These are phyloP conservation scores for Chrysoporthe cubensis DNA, from an alignment of 2,329 filamentous ascomycete species.

Conservation along the genomic window DNA sequence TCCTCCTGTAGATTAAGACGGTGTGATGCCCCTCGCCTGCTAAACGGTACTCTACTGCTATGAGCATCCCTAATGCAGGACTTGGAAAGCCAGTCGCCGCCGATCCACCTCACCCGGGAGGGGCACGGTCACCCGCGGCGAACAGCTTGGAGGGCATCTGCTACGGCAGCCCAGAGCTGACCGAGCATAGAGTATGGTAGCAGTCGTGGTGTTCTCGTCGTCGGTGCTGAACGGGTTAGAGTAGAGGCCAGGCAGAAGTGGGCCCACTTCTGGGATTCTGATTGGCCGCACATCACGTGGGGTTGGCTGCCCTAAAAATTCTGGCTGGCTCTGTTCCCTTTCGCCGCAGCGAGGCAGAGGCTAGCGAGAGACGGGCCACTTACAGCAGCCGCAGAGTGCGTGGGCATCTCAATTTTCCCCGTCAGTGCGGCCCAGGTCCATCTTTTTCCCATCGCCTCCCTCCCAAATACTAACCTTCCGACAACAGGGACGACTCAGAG, in stretches of 20 bases:
- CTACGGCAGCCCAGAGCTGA: no score
- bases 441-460: slow-evolving; percentile 20
- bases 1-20: neutral
- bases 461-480: slow-evolving; percentile 28
- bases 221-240: no score
- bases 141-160: no score
- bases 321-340: slow-evolving; percentile 7
- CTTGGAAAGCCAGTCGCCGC: neutral
- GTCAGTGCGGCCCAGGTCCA: slow-evolving; percentile 6
- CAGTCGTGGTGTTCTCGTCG: no score
- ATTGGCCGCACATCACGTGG: slow-evolving; percentile 16
- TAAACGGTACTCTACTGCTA: neutral
- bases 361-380: slow-evolving; percentile 6
- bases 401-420: slow-evolving; percentile 24
- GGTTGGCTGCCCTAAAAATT: slow-evolving; percentile 16
- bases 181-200: no score
- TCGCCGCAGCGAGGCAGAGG: neutral
- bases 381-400: slow-evolving; percentile 12
- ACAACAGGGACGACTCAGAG: slow-evolving; percentile 28
- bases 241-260: neutral
- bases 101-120: no score
- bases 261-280: neutral
- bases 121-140: no score
- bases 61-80: neutral
- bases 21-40: neutral